A percentile compares a stretch with the other conserved stretches of the same genome.
phyloP scores from a whole-genome alignment of 2,329 filamentous ascomycete genomes.

The Ascocoryne sarcoides region DNA sequence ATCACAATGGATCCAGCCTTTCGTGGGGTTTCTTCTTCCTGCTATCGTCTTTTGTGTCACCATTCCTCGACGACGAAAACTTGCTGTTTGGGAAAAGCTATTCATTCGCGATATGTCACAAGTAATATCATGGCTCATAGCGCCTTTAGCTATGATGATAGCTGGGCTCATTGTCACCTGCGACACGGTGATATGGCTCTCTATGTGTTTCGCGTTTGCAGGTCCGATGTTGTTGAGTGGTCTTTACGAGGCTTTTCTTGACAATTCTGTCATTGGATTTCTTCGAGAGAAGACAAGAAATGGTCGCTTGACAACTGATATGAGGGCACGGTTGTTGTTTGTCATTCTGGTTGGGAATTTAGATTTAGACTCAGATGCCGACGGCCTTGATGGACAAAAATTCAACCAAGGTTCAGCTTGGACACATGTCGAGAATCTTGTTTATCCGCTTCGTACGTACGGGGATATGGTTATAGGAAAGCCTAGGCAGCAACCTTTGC shows the following conservation, averaged over 20 bases:
- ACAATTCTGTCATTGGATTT: constrained; percentile 12
- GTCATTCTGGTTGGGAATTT: constrained; percentile 18
- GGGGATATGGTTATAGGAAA: constrained; percentile 6
- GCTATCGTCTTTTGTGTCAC: constrained; percentile 19
- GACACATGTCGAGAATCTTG: constrained; percentile 13
- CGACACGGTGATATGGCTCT: constrained; percentile 15
- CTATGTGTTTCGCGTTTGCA: constrained; percentile 13
- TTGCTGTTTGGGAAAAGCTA: constrained; percentile 24
- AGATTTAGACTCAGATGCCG: constrained; percentile 10
- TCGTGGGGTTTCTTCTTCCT: constrained; percentile 6
- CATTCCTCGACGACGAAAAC: constrained; percentile 28
- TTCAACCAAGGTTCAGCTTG: constrained; percentile 10
- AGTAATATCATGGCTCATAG: constrained; percentile 5
- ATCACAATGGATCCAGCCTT: constrained; percentile 6
- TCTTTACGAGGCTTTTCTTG: constrained; percentile 14
- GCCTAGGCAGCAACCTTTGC: constrained; percentile 12
- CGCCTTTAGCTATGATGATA: constrained; percentile 9
- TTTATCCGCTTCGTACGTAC: constrained; percentile 13
- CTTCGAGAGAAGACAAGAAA: constrained; percentile 9
- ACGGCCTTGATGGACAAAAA: not conserved
- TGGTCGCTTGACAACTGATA: constrained; percentile 10
- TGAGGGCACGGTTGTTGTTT: constrained; percentile 14
- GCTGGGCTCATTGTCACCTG: constrained; percentile 5
- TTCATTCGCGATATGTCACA: constrained; percentile 21
- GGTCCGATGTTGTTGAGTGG: constrained; percentile 16